Conservation (phyloP, 2,329 filamentous ascomycete genomes). For the Colletotrichum chrysophilum region DNA sequence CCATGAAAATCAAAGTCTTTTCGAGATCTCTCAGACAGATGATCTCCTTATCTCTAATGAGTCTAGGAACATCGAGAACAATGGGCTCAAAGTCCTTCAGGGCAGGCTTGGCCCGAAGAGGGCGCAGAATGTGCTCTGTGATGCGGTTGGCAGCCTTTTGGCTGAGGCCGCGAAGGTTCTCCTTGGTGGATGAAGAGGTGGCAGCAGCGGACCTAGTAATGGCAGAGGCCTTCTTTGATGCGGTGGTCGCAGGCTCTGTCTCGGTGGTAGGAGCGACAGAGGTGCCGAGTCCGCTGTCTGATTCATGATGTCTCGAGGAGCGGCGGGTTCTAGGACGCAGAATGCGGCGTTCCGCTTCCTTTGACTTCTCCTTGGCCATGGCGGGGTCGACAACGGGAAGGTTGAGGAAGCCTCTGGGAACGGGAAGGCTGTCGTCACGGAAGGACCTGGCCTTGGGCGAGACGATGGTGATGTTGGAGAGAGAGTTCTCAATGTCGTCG, state of each 20-base stretch:
- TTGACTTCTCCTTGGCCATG: slow-evolving; percentile 44
- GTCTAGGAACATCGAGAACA: slow-evolving; percentile 77
- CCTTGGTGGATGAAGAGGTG: slow-evolving; percentile 47
- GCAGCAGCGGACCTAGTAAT: slow-evolving; percentile 66
- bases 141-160: slow-evolving; percentile 77
- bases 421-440: slow-evolving; percentile 61
- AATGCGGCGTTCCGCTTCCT: slow-evolving; percentile 51
- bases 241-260: slow-evolving; percentile 47
- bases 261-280: slow-evolving; percentile 71
- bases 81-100: slow-evolving; percentile 84
- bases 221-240: slow-evolving; percentile 53
- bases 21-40: slow-evolving; percentile 92
- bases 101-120: slow-evolving; percentile 74
- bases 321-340: slow-evolving; percentile 61
- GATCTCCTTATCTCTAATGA: slow-evolving; percentile 84
- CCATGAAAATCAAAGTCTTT: slow-evolving; percentile 89
- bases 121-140: slow-evolving; percentile 77
- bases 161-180: slow-evolving; percentile 67
- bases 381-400: slow-evolving; percentile 57
- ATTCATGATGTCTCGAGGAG: slow-evolving; percentile 70
- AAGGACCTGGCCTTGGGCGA: slow-evolving; percentile 45
- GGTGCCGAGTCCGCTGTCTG: slow-evolving; percentile 87
- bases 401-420: slow-evolving; percentile 65
- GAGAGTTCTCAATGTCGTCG: slow-evolving; percentile 67
- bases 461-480: slow-evolving; percentile 51